Conservation (phyloP, 2,329 filamentous ascomycete genomes). For the Neofusicoccum umdonicola region DNA sequence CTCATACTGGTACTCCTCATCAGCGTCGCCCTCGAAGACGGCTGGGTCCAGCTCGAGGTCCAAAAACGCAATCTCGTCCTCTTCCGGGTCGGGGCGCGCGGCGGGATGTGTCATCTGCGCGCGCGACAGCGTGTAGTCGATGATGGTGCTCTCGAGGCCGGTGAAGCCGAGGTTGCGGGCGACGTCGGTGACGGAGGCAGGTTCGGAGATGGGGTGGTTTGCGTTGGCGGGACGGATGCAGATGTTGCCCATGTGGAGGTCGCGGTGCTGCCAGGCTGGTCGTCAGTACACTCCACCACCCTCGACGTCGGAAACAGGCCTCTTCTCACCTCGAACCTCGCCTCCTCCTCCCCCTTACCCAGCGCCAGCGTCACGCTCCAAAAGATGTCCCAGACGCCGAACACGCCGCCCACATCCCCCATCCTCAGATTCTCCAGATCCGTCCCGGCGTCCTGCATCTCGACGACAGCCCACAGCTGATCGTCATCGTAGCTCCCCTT, state of each 20-base stretch:
- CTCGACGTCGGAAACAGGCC: too few relatives aligned
- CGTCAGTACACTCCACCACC: neutral
- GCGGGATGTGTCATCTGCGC: constrained; percentile 45
- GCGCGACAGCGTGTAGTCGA: constrained; percentile 67
- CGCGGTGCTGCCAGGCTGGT: constrained; percentile 50
- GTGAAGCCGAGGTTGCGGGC: constrained; percentile 50
- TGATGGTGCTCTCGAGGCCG: constrained; percentile 60
- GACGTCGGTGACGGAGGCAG: constrained; percentile 27
- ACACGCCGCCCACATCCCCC: constrained; percentile 37
- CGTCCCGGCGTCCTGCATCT: constrained; percentile 64
- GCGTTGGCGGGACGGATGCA: constrained; percentile 46
- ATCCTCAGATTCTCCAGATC: constrained; percentile 42
- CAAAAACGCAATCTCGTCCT: constrained; percentile 40
- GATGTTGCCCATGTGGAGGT: constrained; percentile 66
- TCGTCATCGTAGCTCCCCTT: constrained; percentile 53
- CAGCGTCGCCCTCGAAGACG: constrained; percentile 48
- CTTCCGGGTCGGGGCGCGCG: constrained; percentile 10
- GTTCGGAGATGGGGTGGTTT: constrained; percentile 27
- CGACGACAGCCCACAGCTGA: constrained; percentile 63
- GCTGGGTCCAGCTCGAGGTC: constrained; percentile 45
- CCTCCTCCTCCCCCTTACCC: constrained; percentile 59
- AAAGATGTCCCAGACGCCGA: constrained; percentile 61
- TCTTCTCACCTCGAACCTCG: constrained; percentile 53
- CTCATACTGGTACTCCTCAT: constrained; percentile 54
- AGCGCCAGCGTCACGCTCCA: constrained; percentile 64